Evolutionary conservation across 306 rosid species (phyloP), one percentile per base, ranked within the genome.

Genomic region (Styphnolobium japonicum): DNA sequence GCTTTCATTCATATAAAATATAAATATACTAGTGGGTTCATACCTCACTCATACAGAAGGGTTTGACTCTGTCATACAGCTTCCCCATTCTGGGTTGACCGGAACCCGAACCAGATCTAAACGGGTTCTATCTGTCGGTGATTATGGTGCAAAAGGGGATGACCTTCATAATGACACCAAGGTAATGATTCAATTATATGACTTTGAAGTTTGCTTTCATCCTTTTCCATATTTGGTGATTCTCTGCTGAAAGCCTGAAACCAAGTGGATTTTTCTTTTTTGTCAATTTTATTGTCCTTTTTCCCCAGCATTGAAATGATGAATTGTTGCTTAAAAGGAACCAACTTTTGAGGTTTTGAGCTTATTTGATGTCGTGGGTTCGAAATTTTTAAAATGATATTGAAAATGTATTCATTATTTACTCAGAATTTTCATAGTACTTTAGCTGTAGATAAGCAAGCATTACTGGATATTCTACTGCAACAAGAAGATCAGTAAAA

Each of bases 121-220:
- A 67, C 55, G 88, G 81, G 83, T 82, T 25, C 29, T 90, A 34
- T 81, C 62, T 49, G 75, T 88, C 3, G 40, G 1, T 40, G 86
- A 87, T 57, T 90, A 71, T 77, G 95, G 92, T 33, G 95, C 88
- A 5, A 78, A 62, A 74, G 95, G 91, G 64, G 84, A 90, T 76
- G 91, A 88, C 23, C 25, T 85, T 71, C 65, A 71, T 43, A 78
- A 90, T 58, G 92, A 90, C 43, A 84, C 90, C 29, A 25, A 78
- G 89, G 96, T 91, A 79, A 16, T 14, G 0, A 15, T 51, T 43
- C 29, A 1, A 7, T 36, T 52, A 7, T 19, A 19, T 52, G 27
- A 19, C 23, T 52, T 52, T 8, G 2, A 16, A 19, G 10, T 67
- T 60, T 63, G 10, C 56, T 78, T 49, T 64, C 12, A 2, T 7